Base-by-base conservation (phyloP, 257 asterid species). In the Penstemon davidsonii region DNA sequence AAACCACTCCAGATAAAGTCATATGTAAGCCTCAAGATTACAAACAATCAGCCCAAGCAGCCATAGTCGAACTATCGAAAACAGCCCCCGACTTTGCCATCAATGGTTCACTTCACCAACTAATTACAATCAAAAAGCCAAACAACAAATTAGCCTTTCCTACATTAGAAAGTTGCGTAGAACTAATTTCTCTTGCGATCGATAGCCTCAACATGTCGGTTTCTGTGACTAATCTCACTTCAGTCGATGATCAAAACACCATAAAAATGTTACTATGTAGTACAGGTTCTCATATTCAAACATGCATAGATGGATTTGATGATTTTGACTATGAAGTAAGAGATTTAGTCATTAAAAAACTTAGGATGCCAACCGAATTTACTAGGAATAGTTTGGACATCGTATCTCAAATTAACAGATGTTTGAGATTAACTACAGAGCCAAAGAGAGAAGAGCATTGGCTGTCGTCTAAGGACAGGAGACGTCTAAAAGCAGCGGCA, bases 301-400 rank as follows among this genome's bases (percentile, higher is more conserved):
- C 80, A 11, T 76, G 80, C 43, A 3, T 59, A 19, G 66, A 76
- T 7, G 80, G 69, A 9, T 76, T 70, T 41, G 56, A 52, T 6
- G 71, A 61, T 19, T 43, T n/a, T 13, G 42, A 3, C 7, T 2
- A 33, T 18, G 40, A 12, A 6, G 57, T 69, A 18, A 64, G 19
- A 36, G 45, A 36, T 3, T 19, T 43, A 1, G 76, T 43, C 6
- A 40, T 0, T 10, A 41, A 38, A 7, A 64, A 66, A 64, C 66
- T 76, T 39, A 33, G 60, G 49, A 59, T 13, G 4, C 43, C 73
- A 19, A 45, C 52, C 3, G n/a, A 44, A 5, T 52, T 8, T 36
- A 46, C 44, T 4, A 18, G 25, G 12, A 45, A 53, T 10, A 25
- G 42, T n/a, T 49, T 43, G 15, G 53, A 53, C 37, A 5, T 70